Evolutionary conservation across 2,329 filamentous ascomycete species (phyloP), one percentile per base, ranked within the genome.

Genomic region (Lasiodiplodia theobromae): DNA sequence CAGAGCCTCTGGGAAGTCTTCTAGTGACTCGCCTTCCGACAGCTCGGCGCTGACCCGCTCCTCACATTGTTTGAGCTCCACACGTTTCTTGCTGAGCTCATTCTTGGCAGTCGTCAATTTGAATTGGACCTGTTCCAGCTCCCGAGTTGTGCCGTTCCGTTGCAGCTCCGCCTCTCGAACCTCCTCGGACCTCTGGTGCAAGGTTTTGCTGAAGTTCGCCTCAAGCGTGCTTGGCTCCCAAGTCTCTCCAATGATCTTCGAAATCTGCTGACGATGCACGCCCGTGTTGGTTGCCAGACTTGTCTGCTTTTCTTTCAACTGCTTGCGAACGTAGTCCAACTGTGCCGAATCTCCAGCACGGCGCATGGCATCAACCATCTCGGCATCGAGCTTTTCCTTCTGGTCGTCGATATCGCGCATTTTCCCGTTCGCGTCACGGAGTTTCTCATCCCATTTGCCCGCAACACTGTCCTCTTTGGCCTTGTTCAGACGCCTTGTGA

Each of bases 281-380:
- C 84, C 88, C 70, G 84, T 88, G 82, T 97, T 88, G 0, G 92
- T 96, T 10, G 94, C 87, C 2, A 98, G 83, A 70, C 91, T 92
- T 40, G 88, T 87, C 77, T 92, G 88, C 67, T 91, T 88, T 72
- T 93, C 90, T 71, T 88, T 87, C 34, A 93, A 80, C 75, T 97
- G 92, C 73, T 94, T 94, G 74, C 91, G 94, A 40, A 94, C 86
- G 73, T 92, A 89, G 68, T 97, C 92, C 12, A 99, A 85, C 73
- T 92, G 91, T 14, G 95, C 96, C 47, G 94, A 87, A 71, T 97
- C 94, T 4, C 91, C 89, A 6, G 94, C 93, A 68, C 92, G 87
- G 68, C 90, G 89, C 2, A 92, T 97, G 69, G 91, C 93, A 74
- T 96, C 91, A 10, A 94, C 87, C 44, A 97, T 87, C 76, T 98